Base-by-base conservation (phyloP, 2,329 filamentous ascomycete genomes). In the Mollisia scopiformis region DNA sequence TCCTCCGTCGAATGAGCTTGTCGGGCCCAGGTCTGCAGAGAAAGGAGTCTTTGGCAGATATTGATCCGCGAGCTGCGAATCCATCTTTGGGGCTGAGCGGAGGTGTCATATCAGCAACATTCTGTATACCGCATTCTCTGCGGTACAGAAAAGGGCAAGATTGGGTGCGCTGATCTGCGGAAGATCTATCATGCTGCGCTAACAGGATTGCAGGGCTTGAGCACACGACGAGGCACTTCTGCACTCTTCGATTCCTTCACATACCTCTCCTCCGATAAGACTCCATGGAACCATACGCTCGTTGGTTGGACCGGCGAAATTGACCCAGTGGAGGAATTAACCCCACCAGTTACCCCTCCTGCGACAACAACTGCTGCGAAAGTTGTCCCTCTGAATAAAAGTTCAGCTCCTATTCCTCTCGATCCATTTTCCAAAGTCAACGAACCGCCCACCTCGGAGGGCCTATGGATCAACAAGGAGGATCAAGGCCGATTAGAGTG, bases 301-400 rank as follows among this genome's bases (percentile, higher is more conserved):
- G 91, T 98, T 56, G 93, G 92, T 49, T 98, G 94, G 94, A 97
- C 94, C 2, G 94, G 94, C 61, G 94, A 98, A 75, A 89, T 94
- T 61, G 85, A 88, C 59, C 78, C 76, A 3, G 77, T 80, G 41
- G 80, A 84, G 47, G 71, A 75, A 21, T 65, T 78, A 13, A 79
- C 80, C 5, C 77, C 82, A 2, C 79, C 81, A 19, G 76, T 77
- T 57, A 81, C 80, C 0, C 81, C 83, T 28, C 78, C 79, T 2
- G 76, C 79, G 64, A 79, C 80, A 11, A 80, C 83, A 8, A 75
- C 82, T n/a, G 55, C 59, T 25, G 63, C 67, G 8, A 65, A 80
- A 67, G 75, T 81, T 21, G 78, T 81, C 6, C 82, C 87, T 11
- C 75, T 90, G 49, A 95, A 89, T 73, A 88, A 90, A 62, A 87